These are phyloP conservation scores for Penicillium polonicum DNA, from an alignment of 2,329 filamentous ascomycete genomes.

Conservation along the genomic window DNA sequence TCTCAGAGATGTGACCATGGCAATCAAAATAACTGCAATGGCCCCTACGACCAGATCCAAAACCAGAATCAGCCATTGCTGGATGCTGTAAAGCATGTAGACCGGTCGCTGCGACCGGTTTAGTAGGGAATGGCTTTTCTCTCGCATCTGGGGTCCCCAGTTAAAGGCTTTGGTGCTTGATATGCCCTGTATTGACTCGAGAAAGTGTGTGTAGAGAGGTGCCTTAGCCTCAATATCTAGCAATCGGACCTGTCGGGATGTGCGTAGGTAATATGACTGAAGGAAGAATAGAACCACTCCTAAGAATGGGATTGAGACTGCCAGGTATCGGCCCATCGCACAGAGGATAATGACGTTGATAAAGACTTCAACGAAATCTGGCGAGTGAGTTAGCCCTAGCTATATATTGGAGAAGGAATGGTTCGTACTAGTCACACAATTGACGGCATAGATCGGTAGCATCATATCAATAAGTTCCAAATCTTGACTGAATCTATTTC, in stretches of 20 bases:
- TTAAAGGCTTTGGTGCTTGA: neutral
- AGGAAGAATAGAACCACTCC: neutral
- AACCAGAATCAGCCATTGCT: slow-evolving; percentile 1
- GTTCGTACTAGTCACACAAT: neutral
- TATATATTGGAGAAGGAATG: neutral
- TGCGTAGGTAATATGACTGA: slow-evolving; percentile 1
- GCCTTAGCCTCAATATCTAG: slow-evolving; percentile 1
- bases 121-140: neutral
- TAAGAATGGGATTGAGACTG: neutral
- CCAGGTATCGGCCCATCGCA: neutral
- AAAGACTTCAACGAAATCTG: neutral
- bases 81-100: slow-evolving; percentile 1
- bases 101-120: neutral
- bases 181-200: neutral
- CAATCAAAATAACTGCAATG: neutral
- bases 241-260: slow-evolving; percentile 3
- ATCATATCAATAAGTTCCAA: slow-evolving; percentile 8
- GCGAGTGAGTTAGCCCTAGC: neutral
- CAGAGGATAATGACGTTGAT: neutral
- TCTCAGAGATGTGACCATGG: neutral
- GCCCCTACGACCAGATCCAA: neutral
- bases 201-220: neutral
- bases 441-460: slow-evolving; percentile 1
- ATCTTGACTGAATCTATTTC: neutral
- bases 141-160: neutral